Evolutionary conservation across 345 rosid species (phyloP), one percentile per base, ranked within the genome.

Genomic region (Aquilaria malaccensis): DNA sequence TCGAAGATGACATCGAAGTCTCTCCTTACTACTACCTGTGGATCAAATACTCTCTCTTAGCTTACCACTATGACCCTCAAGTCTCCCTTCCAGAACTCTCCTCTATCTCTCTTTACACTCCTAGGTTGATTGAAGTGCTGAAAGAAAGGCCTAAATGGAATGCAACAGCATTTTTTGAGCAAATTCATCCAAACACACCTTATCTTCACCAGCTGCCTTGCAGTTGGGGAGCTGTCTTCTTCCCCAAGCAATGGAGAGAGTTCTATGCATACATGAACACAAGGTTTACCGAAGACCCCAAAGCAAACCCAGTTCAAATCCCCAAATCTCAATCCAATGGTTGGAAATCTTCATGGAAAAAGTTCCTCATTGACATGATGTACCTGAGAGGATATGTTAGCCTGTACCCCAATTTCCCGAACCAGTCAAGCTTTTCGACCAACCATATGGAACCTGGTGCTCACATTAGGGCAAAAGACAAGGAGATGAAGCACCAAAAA

Each of bases 371-470:
- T 15, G 97, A 94, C 76, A 81, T 94, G 96, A 94, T 94, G 99
- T 90, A 94, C 67, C 84, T 94, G 5, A 73, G 99, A 69, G 99
- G 99, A 7, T 94, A 94, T 30, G 99, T 94, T 0, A 90, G 89
- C 68, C 86, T 94, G 4, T 94, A 90, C 60, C 99, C 99, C 0
- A 94, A 94, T 64, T 94, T 94, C 74, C 99, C 99, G 0, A 79
- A 67, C 75, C 99, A 94, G 73, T 77, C 88, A 7, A 94, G 99
- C 74, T 88, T 94, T 64, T 90, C 99, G 0, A 94, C 99, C 2
- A 94, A 94, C 79, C 99, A 94, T 65, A 88, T 94, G 99, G 99
- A 90, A 60, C 99, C 97, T n/a, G 99, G 99, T 47, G 96, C 99
- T 45, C 99, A 94, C 54, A 86, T 94, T 37, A 80, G 95, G 58